phyloP scores from a whole-genome alignment of 192 early-diverging fungal genomes.

The Backusella liffmaniae region DNA sequence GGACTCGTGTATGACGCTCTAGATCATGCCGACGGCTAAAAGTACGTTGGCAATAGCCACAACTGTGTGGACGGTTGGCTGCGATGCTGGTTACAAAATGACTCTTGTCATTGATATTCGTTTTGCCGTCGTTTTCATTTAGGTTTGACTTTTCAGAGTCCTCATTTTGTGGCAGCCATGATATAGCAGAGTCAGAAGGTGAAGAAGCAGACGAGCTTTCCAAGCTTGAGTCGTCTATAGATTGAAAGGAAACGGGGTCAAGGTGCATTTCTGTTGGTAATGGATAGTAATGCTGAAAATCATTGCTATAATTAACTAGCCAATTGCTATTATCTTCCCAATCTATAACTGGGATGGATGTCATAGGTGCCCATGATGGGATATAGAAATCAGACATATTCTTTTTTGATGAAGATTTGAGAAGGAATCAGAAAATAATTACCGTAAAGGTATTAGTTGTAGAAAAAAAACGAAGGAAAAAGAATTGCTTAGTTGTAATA shows the following conservation, averaged over 20 bases:
- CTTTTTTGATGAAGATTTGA: background rate
- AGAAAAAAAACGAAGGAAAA: background rate
- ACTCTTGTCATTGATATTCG: background rate
- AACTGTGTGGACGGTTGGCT: background rate
- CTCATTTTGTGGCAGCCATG: background rate
- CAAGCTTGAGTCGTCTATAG: background rate
- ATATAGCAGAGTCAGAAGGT: background rate
- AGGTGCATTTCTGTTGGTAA: background rate
- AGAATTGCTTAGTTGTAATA: background rate
- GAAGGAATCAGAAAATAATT: background rate
- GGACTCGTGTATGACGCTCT: slow-evolving; percentile 22
- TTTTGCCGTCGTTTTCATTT: background rate
- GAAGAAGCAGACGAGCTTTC: background rate
- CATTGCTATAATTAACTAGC: background rate
- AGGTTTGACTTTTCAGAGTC: background rate
- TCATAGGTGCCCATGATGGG: background rate
- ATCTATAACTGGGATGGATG: background rate
- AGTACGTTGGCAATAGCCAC: slow-evolving; percentile 9
- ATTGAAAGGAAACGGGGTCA: background rate
- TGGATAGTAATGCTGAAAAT: background rate
- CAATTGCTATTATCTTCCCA: background rate
- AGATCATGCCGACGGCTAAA: slow-evolving; percentile 26
- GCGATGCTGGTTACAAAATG: background rate
- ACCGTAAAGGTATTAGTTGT: background rate
- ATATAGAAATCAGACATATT: background rate